Evolutionary conservation across 148 eudicot genomes (phyloP), one percentile per base, ranked within the genome.

Genomic region (Polygonum maritimum): DNA sequence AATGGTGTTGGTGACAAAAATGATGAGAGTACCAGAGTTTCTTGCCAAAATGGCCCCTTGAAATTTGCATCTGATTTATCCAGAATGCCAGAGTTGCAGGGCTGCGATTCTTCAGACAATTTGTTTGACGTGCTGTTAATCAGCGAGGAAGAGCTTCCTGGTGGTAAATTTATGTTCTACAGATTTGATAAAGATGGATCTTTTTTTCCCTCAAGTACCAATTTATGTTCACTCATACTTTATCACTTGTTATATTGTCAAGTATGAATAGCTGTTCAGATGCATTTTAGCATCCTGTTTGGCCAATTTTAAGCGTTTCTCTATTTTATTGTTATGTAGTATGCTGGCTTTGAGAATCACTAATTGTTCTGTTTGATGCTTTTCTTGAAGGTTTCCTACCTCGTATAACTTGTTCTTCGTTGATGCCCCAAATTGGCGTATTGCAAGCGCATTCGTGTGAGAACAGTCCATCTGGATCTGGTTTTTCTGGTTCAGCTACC

Each of bases 71-170:
- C 47, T 44, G 47, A 76, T 79, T 91, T 86, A 73, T 80, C 87
- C 78, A 82, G 81, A 31, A 71, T 41, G 60, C 60, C 26, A 7
- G 60, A 54, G 26, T 54, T 54, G 60, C 19, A 6, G n/a, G 60
- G 60, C 60, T 54, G 19, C 5, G 87, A 86, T 82, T 75, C 73
- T 55, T 54, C 60, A 54, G 90, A 84, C 31, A 81, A 69, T 48
- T 78, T 94, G 65, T 83, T 86, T 81, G 93, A 91, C 78, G 92
- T 86, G 76, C 88, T 91, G 18, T 79, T 85, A 48, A 73, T 91
- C 52, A 80, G 79, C 22, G 85, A 85, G 67, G 92, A 84, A 40
- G 77, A 74, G 62, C 78, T 79, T 22, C 69, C 81, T 69, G 81
- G 83, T 82, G 97, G 98, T 93, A 86, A 26, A 40, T 60, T 81